phyloP scores from a whole-genome alignment of 2,329 filamentous ascomycete genomes.

The Scedosporium dehoogii region DNA sequence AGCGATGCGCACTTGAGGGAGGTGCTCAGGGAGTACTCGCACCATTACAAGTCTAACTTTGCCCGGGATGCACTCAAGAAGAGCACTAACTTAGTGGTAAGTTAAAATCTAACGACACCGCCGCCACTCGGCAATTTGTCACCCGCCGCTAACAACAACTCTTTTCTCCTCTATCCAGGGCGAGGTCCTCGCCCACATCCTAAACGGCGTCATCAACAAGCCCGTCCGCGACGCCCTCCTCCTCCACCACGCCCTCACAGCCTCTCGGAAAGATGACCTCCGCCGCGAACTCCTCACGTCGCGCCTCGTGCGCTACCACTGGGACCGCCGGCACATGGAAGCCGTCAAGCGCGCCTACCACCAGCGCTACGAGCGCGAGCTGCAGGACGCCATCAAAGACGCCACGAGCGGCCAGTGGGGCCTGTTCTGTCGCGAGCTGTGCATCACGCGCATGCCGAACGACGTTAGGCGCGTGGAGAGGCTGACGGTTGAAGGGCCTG shows the following conservation, averaged over 20 bases:
- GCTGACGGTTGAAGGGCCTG: slow-evolving; percentile 15
- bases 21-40: slow-evolving; percentile 68
- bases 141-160: neutral
- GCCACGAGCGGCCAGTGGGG: slow-evolving; percentile 70
- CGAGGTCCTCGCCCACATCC: slow-evolving; percentile 85
- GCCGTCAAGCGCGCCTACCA: slow-evolving; percentile 71
- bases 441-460: slow-evolving; percentile 50
- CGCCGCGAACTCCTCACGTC: slow-evolving; percentile 82
- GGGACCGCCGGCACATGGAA: slow-evolving; percentile 76
- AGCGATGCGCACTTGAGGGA: slow-evolving; percentile 76
- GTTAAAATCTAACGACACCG: slow-evolving; percentile 25
- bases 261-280: slow-evolving; percentile 58
- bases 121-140: neutral
- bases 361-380: slow-evolving; percentile 61
- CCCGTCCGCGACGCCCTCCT: slow-evolving; percentile 88
- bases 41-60: slow-evolving; percentile 67
- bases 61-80: slow-evolving; percentile 78
- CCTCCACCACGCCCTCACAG: slow-evolving; percentile 78
- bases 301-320: slow-evolving; percentile 79
- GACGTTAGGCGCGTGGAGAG: slow-evolving; percentile 44
- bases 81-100: slow-evolving; percentile 84
- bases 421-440: slow-evolving; percentile 63
- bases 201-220: slow-evolving; percentile 94
- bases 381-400: slow-evolving; percentile 70
- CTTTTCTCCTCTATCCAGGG: slow-evolving; percentile 48